A percentile compares a stretch with the other conserved stretches of the same genome.
Evolutionary conservation across 169 alveolate species (phyloP).

Genomic region (Babesia caballi): DNA sequence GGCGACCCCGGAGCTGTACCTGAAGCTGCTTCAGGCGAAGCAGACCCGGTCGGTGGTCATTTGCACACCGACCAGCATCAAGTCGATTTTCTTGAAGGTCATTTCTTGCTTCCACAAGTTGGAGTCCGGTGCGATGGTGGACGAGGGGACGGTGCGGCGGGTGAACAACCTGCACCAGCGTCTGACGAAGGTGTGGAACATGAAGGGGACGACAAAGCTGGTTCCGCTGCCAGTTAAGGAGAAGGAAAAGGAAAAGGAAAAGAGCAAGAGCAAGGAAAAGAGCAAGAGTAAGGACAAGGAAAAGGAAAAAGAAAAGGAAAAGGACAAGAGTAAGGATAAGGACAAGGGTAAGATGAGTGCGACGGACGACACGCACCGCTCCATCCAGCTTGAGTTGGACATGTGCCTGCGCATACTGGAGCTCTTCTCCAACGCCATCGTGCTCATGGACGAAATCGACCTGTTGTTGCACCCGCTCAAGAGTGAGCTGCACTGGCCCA

Average conservation of each 20-base stretch:
- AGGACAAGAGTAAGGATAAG: neutral
- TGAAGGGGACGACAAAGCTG: conserved; percentile 55
- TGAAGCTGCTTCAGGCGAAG: conserved; percentile 82
- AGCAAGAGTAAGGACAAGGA: neutral
- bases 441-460: conserved; percentile 88
- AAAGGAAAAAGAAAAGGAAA: neutral
- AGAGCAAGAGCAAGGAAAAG: neutral
- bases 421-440: conserved; percentile 73
- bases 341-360: too few relatives aligned
- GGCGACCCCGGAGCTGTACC: conserved; percentile 79
- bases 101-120: conserved; percentile 78
- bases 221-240: neutral
- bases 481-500: conserved; percentile 92
- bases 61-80: conserved; percentile 86
- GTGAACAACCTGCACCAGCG: conserved; percentile 70
- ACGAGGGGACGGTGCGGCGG: conserved; percentile 57
- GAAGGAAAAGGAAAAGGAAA: neutral
- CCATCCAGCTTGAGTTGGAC: conserved; percentile 52
- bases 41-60: conserved; percentile 82
- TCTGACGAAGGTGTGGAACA: conserved; percentile 68
- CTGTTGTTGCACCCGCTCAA: conserved; percentile 87
- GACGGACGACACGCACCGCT: conserved; percentile 50
- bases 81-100: conserved; percentile 83
- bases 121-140: conserved; percentile 66
- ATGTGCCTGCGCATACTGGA: conserved; percentile 71